Evolutionary conservation across 345 rosid species (phyloP), one percentile per base, ranked within the genome.

Genomic region (Ceriops tagal): DNA sequence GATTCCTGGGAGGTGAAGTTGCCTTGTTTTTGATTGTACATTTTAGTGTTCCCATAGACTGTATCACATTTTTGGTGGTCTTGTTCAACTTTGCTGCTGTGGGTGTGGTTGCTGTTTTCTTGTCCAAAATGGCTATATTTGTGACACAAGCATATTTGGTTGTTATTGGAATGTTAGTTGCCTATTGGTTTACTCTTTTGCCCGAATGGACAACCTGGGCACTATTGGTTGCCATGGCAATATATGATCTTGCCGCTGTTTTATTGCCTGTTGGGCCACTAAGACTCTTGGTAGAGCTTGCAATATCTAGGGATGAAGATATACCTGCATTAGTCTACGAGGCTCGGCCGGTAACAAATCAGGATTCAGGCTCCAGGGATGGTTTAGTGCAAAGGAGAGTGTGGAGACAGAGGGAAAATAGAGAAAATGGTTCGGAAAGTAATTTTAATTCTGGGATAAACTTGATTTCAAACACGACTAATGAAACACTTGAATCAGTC

Each of bases 161-260:
- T 64, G 74, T 81, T 21, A 91, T 93, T 73, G 98, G 98, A 56
- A 79, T 89, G 65, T 73, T 93, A 61, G 96, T 91, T 73, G 98
- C 98, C 69, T 93, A 83, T 82, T 91, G 96, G 90, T 93, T 91
- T 70, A 91, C 97, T 20, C 79, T 89, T 59, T 73, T 93, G 30
- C 96, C 98, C 65, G 97, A 93, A 67, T 93, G 96, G 98, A 91
- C 98, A 6, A 93, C 97, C 71, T 93, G 97, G 98, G 80, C 73
- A 24, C 80, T 91, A n/a, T 79, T 93, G 55, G 84, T 93, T 37
- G 96, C 96, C 53, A 71, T 93, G 83, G 87, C 96, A 28, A 67
- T 93, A 67, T 93, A 93, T 71, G 97, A 91, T 77, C 84, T 93
- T 64, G 97, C 98, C 52, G 98, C 98, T 61, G 97, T 93, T 74